Evolutionary conservation across 1,284 basidiomycete species (phyloP), one percentile per base, ranked within the genome.

Genomic region (Trametes sp.): DNA sequence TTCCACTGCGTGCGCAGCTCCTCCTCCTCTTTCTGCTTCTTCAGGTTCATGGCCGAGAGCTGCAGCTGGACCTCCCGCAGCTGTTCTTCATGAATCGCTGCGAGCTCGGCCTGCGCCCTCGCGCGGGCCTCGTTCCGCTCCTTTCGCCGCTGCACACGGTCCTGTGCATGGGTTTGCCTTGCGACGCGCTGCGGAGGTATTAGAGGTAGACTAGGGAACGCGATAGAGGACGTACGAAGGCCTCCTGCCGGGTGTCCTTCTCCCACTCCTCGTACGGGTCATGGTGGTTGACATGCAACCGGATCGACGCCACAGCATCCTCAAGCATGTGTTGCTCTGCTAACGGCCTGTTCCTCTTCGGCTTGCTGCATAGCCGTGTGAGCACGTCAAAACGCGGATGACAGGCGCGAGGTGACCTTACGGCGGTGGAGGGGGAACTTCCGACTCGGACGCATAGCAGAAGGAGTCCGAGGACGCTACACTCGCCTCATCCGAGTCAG

Each of bases 241-340:
- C 87, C 64, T 93, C 90, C 67, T 82, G 84, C 36, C 85, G 81
- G 29, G 86, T 85, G 67, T 87, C 79, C 63, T 82, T 83, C 75
- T 90, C 86, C 90, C 90, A 93, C 69, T 92, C 89, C 76, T 92
- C 89, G 65, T 91, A 92, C 21, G 87, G 87, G 69, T 93, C 91
- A 60, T 85, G 79, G 77, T 92, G 83, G 59, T 83, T 82, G 16
- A 86, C 83, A 21, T 84, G 84, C 38, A 89, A 79, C 23, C 89
- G 84, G 62, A 93, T 90, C 9, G 89, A 84, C 5, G 87, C 84
- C 5, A 93, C 77, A 0, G 87, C 87, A 24, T 92, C 91, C 63
- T 89, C 85, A 45, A 88, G 78, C 42, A 84, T 74, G 36, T 82
- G 79, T 57, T 79, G 78, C 67, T 90, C 86, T 5, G 82, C 77